Percentiles rank a stretch among this genome's conserved stretches.
Evolutionary conservation across 2,329 filamentous ascomycete genomes (phyloP).

Genomic region (Helicocarpus griseus): DNA sequence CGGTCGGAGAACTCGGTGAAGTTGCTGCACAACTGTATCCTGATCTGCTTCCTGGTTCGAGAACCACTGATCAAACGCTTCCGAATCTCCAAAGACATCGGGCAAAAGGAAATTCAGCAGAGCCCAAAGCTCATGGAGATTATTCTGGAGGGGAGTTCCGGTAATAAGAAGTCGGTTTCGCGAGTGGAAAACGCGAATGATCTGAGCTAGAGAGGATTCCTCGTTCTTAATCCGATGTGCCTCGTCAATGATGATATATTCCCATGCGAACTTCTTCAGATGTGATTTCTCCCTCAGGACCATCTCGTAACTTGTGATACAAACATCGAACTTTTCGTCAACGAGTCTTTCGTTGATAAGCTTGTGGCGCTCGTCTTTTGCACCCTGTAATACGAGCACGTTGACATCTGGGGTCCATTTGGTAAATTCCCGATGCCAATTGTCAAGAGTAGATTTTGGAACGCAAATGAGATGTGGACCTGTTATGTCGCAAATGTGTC

Average conservation of each 20-base stretch:
- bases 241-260: constrained; percentile 99
- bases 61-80: constrained; percentile 98
- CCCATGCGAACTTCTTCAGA: constrained; percentile 96
- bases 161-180: constrained; percentile 92
- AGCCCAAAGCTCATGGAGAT: constrained; percentile 95
- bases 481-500: constrained; percentile 79
- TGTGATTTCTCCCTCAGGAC: constrained; percentile 90
- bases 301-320: constrained; percentile 99
- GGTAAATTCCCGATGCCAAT: constrained; percentile 92
- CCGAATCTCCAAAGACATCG: constrained; percentile 92
- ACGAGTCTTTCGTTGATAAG: constrained; percentile 87
- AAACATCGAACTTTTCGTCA: constrained; percentile 93
- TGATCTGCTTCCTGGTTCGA: constrained; percentile 82
- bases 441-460: constrained; percentile 94
- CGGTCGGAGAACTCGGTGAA: constrained; percentile 84
- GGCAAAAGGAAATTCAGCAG: constrained; percentile 95
- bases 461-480: constrained; percentile 88
- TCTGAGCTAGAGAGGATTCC: constrained; percentile 90
- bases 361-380: constrained; percentile 81
- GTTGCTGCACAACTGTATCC: constrained; percentile 89
- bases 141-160: constrained; percentile 94
- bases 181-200: constrained; percentile 92
- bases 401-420: constrained; percentile 95
- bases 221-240: constrained; percentile 99
- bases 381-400: constrained; percentile 84